Base-by-base conservation (phyloP, 495 filamentous ascomycete species). In the Podospora pseudoanserina region DNA sequence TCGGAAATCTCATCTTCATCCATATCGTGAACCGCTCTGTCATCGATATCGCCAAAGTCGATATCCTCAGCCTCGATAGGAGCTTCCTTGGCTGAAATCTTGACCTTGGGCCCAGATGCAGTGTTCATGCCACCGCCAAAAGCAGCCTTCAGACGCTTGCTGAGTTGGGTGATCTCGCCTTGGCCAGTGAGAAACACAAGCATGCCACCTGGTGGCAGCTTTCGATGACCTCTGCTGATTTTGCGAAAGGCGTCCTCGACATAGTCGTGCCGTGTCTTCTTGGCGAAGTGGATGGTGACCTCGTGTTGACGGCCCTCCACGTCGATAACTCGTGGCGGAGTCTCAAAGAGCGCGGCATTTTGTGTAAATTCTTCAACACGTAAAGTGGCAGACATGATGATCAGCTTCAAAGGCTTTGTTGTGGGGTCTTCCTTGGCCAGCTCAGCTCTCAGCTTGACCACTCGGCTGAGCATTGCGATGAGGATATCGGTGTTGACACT, bases 341-440 rank as follows among this genome's bases (percentile, higher is more conserved):
- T 82, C 4, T 88, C 83, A 77, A 98, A 99, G 0, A 99, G 83
- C 27, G 82, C 86, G 26, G 84, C 77, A 70, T 99, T 99, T 67
- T 92, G 85, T 3, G 90, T 91, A 72, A 99, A 94, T 73, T 98
- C 94, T 6, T 93, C 90, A 32, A 97, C 90, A 64, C 92, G 83
- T 9, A 98, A 83, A 1, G 96, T 99, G 23, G 96, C 96, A 60
- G 94, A 97, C 96, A 99, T 99, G 78, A 99, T 96, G 67, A 99
- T 87, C 5, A 99, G 84, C 79, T 97, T 99, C 71, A 99, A 72
- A 5, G 93, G 92, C 72, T 87, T 87, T 59, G 88, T 78, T n/a
- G 82, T 80, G 0, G 86, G 78, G 39, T 84, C 77, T 68, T 83
- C 79, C 44, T 77, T 73, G 0, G 79, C 77, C 70, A 84, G 66